Percentiles rank a stretch among this genome's conserved stretches.
Evolutionary conservation across 495 filamentous ascomycete genomes (phyloP).

Genomic region (Cercophora newfieldiana): DNA sequence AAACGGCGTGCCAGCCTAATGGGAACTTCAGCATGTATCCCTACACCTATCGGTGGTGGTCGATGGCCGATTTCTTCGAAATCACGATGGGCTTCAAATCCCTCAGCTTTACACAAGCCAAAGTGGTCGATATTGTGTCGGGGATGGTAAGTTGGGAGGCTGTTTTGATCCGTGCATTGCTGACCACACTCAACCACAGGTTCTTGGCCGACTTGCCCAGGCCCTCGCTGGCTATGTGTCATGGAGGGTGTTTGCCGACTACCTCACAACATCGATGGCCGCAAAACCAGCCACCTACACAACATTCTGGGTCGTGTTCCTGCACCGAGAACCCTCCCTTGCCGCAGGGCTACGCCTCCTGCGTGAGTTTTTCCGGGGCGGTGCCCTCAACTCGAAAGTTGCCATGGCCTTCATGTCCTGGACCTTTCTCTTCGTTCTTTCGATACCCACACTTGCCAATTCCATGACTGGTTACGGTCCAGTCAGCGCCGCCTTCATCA

Average conservation of each 20-base stretch:
- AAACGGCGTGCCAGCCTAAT: slow-evolving; percentile 4
- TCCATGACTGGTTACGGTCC: slow-evolving; percentile 6
- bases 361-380: background rate
- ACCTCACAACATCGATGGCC: background rate
- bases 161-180: background rate
- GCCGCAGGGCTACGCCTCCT: background rate
- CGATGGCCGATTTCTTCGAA: slow-evolving; percentile 5
- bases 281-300: background rate
- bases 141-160: slow-evolving; percentile 4
- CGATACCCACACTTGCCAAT: background rate
- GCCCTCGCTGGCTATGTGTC: background rate
- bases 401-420: slow-evolving; percentile 1
- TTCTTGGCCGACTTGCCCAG: slow-evolving; percentile 7
- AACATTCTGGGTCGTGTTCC: slow-evolving; percentile 10
- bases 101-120: slow-evolving; percentile 13
- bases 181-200: slow-evolving; percentile 1
- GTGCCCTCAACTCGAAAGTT: background rate
- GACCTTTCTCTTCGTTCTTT: slow-evolving; percentile 8
- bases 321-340: background rate
- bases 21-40: slow-evolving; percentile 2
- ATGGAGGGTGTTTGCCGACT: slow-evolving; percentile 12
- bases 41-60: background rate
- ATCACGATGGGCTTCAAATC: slow-evolving; percentile 3
- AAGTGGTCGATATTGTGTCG: slow-evolving; percentile 12
- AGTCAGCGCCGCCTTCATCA: background rate